Percentiles rank a stretch among this genome's conserved stretches.
phyloP scores from a whole-genome alignment of 2,329 filamentous ascomycete genomes.

The Xylaria sp. region DNA sequence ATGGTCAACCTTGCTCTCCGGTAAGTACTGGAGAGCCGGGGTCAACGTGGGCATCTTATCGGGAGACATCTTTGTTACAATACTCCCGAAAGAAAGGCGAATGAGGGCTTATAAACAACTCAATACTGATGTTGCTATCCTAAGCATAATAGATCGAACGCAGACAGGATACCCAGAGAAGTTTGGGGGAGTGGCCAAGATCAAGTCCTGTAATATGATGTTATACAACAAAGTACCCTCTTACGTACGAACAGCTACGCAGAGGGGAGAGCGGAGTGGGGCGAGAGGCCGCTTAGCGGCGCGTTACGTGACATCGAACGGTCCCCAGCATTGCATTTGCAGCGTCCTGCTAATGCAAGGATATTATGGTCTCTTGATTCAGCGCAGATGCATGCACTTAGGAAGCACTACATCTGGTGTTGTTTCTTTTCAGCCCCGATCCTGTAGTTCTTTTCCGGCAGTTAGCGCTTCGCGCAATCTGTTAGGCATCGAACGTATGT shows the following conservation, averaged over 20 bases:
- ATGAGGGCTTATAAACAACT: neutral
- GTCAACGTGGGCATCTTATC: slow-evolving; percentile 19
- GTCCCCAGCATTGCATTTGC: neutral
- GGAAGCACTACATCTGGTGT: no score
- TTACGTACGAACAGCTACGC: neutral
- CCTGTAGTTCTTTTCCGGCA: no score
- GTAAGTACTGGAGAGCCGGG: slow-evolving; percentile 13
- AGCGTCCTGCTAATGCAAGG: no score
- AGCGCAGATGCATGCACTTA: no score
- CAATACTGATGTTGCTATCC: neutral
- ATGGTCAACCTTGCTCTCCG: slow-evolving; percentile 10
- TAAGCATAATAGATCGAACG: neutral
- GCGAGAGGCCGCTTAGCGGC: neutral
- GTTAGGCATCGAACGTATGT: no score
- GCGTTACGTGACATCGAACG: neutral
- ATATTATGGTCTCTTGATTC: no score
- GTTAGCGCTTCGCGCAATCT: no score
- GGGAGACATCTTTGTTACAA: neutral
- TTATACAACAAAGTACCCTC: neutral
- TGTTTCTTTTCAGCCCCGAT: no score
- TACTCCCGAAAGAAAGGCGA: neutral
- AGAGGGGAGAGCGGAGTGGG: neutral
- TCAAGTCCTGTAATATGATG: neutral
- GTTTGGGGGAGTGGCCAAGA: neutral
- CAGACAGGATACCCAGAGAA: no score